Percentiles rank a stretch among this genome's conserved stretches.
Conservation (phyloP, 345 rosid species). For the Noccaea caerulescens region DNA sequence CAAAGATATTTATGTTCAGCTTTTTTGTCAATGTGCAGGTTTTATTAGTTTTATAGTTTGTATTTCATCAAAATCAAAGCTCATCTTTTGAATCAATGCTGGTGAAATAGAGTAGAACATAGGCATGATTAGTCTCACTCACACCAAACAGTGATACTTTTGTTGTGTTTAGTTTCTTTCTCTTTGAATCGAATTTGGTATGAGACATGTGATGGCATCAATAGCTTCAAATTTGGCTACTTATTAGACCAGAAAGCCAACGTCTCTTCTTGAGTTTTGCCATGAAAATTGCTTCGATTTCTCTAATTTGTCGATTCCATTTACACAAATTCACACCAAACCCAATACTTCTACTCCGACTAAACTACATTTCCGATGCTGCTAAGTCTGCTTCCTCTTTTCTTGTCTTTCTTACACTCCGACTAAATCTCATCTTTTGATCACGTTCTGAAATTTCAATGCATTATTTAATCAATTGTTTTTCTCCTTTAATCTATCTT, state of each 20-base stretch:
- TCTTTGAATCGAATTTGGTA: background rate
- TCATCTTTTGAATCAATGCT: slow-evolving; percentile 7
- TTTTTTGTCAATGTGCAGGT: background rate
- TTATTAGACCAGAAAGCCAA: background rate
- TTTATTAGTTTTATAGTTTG: slow-evolving; percentile 23
- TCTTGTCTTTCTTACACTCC: slow-evolving; percentile 29
- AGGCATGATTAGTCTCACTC: background rate
- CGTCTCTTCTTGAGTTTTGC: background rate
- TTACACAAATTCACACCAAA: slow-evolving; percentile 43
- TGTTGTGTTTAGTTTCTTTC: background rate
- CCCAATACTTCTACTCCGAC: slow-evolving; percentile 30
- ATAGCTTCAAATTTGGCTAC: no score
- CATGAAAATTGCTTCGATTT: slow-evolving; percentile 40
- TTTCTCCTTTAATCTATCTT: background rate
- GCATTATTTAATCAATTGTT: background rate
- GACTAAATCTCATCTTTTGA: slow-evolving; percentile 5
- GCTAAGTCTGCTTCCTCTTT: slow-evolving; percentile 26
- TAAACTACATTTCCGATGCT: slow-evolving; percentile 38
- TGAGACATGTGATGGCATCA: background rate
- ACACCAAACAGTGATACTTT: background rate
- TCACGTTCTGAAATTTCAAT: background rate
- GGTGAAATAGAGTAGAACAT: background rate
- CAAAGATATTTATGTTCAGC: slow-evolving; percentile 5
- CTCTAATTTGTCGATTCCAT: slow-evolving; percentile 50
- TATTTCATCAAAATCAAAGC: background rate